phyloP scores from a whole-genome alignment of 495 filamentous ascomycete species.

The Cercophora samala region DNA sequence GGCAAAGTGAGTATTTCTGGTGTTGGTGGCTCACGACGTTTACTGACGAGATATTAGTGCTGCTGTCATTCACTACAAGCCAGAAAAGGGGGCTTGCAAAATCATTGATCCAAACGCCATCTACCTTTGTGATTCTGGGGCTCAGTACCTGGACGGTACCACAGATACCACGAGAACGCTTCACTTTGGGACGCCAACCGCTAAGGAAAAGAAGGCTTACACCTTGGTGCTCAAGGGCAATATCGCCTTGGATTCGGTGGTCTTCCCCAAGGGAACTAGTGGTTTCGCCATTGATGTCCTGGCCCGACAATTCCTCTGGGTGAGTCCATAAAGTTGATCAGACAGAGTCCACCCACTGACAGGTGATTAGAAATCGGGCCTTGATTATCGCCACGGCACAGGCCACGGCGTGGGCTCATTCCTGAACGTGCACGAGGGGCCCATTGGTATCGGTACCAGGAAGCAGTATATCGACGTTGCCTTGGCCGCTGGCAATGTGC shows the following conservation, averaged over 20 bases:
- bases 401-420: conserved; percentile 94
- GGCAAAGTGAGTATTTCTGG: conserved; percentile 58
- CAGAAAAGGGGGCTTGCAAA: conserved; percentile 76
- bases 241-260: conserved; percentile 78
- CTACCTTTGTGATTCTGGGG: conserved; percentile 96
- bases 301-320: conserved; percentile 90
- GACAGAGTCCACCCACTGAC: neutral
- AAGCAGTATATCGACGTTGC: conserved; percentile 90
- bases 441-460: conserved; percentile 91
- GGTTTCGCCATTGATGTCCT: conserved; percentile 88
- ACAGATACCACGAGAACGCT: conserved; percentile 94
- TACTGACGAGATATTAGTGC: conserved; percentile 45
- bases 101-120: conserved; percentile 81
- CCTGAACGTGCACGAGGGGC: conserved; percentile 94
- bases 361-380: conserved; percentile 59
- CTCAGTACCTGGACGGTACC: conserved; percentile 92
- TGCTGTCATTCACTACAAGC: conserved; percentile 96
- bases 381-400: conserved; percentile 96
- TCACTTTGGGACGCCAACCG: conserved; percentile 84
- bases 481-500: conserved; percentile 84
- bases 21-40: too few relatives aligned
- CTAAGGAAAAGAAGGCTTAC: conserved; percentile 85
- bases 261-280: conserved; percentile 93
- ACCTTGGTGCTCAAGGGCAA: conserved; percentile 96
- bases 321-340: conserved; percentile 27